phyloP scores from a whole-genome alignment of 345 rosid genomes.

The Kernera saxatilis region DNA sequence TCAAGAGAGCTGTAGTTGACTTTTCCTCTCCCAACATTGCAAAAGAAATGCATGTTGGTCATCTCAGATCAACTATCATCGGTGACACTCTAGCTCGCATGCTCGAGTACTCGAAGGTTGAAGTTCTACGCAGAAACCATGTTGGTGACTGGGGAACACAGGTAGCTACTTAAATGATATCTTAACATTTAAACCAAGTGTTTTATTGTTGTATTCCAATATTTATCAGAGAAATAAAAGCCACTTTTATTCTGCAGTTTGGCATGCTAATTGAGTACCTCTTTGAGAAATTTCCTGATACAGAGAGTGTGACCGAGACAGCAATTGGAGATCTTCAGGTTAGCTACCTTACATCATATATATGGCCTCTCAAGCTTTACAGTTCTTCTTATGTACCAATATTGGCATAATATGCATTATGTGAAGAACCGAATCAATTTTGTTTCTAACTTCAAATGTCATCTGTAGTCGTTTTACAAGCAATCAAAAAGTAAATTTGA shows the following conservation, averaged over 20 bases:
- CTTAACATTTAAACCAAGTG: neutral
- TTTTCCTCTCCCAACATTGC: constrained; percentile 99
- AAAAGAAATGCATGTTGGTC: constrained; percentile 99
- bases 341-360: constrained; percentile 20
- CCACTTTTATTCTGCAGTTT: constrained; percentile 50
- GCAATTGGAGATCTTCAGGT: constrained; percentile 98
- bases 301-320: constrained; percentile 57
- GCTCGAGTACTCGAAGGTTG: constrained; percentile 87
- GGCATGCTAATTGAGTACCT: constrained; percentile 96
- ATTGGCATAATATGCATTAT: neutral
- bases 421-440: constrained; percentile 4
- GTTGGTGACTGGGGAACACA: constrained; percentile 99
- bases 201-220: neutral
- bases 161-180: constrained; percentile 39
- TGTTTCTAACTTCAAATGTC: constrained; percentile 26
- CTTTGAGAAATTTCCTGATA: constrained; percentile 69
- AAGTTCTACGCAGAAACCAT: constrained; percentile 93
- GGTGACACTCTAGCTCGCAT: constrained; percentile 93
- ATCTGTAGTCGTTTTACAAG: constrained; percentile 67
- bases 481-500: constrained; percentile 79
- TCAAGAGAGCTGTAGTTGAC: constrained; percentile 85
- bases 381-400: neutral
- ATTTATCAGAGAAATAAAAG: neutral
- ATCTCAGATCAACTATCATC: constrained; percentile 90
- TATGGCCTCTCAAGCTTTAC: constrained; percentile 12